phyloP scores from a whole-genome alignment of 768 basidiomycete species.

The Hortiboletus flavorubellus region DNA sequence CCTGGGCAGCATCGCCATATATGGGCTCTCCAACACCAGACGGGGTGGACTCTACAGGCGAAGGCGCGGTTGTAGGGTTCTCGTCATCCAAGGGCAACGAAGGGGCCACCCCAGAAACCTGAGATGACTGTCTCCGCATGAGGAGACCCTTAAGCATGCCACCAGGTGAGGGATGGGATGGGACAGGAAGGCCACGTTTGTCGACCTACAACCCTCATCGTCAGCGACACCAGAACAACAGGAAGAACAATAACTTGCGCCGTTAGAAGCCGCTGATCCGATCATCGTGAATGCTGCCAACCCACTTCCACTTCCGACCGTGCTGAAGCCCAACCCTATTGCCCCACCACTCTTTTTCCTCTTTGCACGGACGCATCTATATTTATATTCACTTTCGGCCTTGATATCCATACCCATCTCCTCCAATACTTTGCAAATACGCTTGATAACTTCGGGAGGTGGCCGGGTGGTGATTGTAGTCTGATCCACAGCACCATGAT shows the following conservation, averaged over 20 bases:
- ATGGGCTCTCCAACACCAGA: slow-evolving; percentile 44
- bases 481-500: slow-evolving; percentile 91
- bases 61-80: slow-evolving; percentile 20
- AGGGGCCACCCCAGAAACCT: slow-evolving; percentile 47
- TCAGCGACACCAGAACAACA: slow-evolving; percentile 7
- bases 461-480: slow-evolving; percentile 79
- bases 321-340: slow-evolving; percentile 44
- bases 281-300: slow-evolving; percentile 75
- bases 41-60: slow-evolving; percentile 38
- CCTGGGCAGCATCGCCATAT: slow-evolving; percentile 79
- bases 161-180: slow-evolving; percentile 67
- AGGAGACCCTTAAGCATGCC: slow-evolving; percentile 86
- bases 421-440: slow-evolving; percentile 74
- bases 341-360: slow-evolving; percentile 51
- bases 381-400: slow-evolving; percentile 88
- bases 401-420: slow-evolving; percentile 90
- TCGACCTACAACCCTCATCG: slow-evolving; percentile 57
- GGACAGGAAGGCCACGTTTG: slow-evolving; percentile 82
- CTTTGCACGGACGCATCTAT: slow-evolving; percentile 79
- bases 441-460: slow-evolving; percentile 85
- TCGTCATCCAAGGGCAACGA: slow-evolving; percentile 51
- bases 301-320: slow-evolving; percentile 38
- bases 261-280: slow-evolving; percentile 81
- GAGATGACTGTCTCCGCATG: slow-evolving; percentile 88
- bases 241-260: slow-evolving; percentile 50